phyloP scores from a whole-genome alignment of 768 basidiomycete species.

The Pleurotus tuber-regium region DNA sequence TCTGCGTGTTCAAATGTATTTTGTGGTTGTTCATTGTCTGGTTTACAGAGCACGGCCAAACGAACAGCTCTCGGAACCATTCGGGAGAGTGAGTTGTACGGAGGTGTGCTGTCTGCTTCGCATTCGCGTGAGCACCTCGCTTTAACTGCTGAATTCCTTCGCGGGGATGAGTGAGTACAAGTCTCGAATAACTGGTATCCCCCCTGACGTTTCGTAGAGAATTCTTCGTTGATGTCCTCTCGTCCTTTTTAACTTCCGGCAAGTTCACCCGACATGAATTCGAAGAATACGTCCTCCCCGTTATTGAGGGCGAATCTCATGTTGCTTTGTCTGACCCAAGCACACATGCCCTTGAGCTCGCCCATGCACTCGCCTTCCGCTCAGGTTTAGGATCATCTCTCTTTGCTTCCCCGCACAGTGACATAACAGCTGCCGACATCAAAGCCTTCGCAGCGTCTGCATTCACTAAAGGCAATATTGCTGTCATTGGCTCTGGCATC shows the following conservation, averaged over 20 bases:
- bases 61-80: slow-evolving; percentile 89
- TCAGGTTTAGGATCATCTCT: slow-evolving; percentile 89
- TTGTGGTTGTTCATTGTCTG: background rate
- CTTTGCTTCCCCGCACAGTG: slow-evolving; percentile 68
- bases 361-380: slow-evolving; percentile 92
- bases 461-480: slow-evolving; percentile 78
- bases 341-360: slow-evolving; percentile 77
- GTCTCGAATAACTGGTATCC: background rate
- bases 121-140: slow-evolving; percentile 89
- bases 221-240: slow-evolving; percentile 88
- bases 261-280: slow-evolving; percentile 81
- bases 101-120: slow-evolving; percentile 84
- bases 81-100: slow-evolving; percentile 91
- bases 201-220: slow-evolving; percentile 41
- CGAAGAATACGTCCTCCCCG: slow-evolving; percentile 68
- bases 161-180: slow-evolving; percentile 88
- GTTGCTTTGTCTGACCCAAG: slow-evolving; percentile 59
- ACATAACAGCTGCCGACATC: slow-evolving; percentile 63
- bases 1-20: slow-evolving; percentile 8
- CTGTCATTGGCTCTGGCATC: slow-evolving; percentile 87
- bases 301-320: slow-evolving; percentile 67
- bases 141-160: slow-evolving; percentile 91
- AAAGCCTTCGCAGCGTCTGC: slow-evolving; percentile 69
- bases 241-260: slow-evolving; percentile 79
- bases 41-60: slow-evolving; percentile 71